phyloP scores from a whole-genome alignment of 768 basidiomycete genomes.

The Podaxis rugospora region DNA sequence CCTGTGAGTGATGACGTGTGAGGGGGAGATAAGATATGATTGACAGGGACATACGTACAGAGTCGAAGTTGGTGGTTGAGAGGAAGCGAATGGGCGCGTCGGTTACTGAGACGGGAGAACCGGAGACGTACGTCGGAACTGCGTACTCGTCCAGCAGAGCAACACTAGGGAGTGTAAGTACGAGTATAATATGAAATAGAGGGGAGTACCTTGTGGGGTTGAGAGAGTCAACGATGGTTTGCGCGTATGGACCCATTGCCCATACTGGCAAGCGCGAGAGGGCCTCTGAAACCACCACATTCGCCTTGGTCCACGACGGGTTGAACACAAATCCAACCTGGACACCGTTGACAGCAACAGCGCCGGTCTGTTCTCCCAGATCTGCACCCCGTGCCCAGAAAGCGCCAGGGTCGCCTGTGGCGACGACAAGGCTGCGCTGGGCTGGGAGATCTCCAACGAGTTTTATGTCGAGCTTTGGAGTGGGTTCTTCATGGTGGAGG shows the following conservation, averaged over 20 bases:
- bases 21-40: slow-evolving; percentile 12
- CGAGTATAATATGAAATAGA: neutral
- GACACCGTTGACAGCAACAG: slow-evolving; percentile 38
- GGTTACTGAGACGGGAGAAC: slow-evolving; percentile 26
- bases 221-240: slow-evolving; percentile 34
- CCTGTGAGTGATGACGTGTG: slow-evolving; percentile 20
- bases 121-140: slow-evolving; percentile 41
- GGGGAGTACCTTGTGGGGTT: slow-evolving; percentile 40
- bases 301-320: slow-evolving; percentile 43
- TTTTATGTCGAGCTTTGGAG: slow-evolving; percentile 25
- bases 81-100: slow-evolving; percentile 55
- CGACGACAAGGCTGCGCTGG: slow-evolving; percentile 35
- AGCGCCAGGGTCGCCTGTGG: slow-evolving; percentile 38
- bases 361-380: slow-evolving; percentile 48
- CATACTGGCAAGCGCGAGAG: slow-evolving; percentile 43
- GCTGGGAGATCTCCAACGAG: slow-evolving; percentile 31
- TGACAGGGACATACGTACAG: slow-evolving; percentile 17
- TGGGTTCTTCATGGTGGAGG: slow-evolving; percentile 20
- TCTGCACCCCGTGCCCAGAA: slow-evolving; percentile 49
- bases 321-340: slow-evolving; percentile 47
- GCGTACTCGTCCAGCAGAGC: slow-evolving; percentile 52
- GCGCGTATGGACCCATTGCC: slow-evolving; percentile 46
- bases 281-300: slow-evolving; percentile 50
- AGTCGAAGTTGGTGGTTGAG: slow-evolving; percentile 20
- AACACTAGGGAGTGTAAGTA: slow-evolving; percentile 28